Conservation (phyloP, 2,329 filamentous ascomycete species). For the Aureobasidium sp. region DNA sequence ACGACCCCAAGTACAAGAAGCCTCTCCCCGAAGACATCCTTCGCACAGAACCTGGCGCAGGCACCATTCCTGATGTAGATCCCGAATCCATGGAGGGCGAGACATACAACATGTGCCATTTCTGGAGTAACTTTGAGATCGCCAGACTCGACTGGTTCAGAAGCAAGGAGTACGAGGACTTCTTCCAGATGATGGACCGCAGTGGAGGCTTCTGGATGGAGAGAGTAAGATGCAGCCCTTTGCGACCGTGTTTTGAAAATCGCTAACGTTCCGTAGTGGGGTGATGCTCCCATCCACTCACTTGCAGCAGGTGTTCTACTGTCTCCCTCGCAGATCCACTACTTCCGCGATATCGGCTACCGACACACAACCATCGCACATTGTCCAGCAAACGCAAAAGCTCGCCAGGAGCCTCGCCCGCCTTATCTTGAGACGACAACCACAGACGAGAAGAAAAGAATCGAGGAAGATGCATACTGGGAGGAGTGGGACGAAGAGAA, state of each 20-base stretch:
- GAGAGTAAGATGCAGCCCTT: constrained; percentile 52
- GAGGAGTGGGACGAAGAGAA: constrained; percentile 76
- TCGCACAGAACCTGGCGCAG: constrained; percentile 62
- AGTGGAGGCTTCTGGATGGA: constrained; percentile 99
- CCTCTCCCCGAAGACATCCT: constrained; percentile 73
- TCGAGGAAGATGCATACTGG: constrained; percentile 96
- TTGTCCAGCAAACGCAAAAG: constrained; percentile 90
- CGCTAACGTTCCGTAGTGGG: constrained; percentile 63
- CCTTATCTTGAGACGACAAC: constrained; percentile 53
- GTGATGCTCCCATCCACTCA: constrained; percentile 96
- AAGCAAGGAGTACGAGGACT: constrained; percentile 94
- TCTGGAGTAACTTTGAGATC: constrained; percentile 99
- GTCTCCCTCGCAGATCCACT: constrained; percentile 77
- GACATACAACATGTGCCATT: constrained; percentile 99
- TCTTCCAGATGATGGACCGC: constrained; percentile 97
- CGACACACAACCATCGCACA: constrained; percentile 98
- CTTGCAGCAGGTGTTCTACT: constrained; percentile 87
- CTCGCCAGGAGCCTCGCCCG: constrained; percentile 69
- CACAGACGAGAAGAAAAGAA: constrained; percentile 60
- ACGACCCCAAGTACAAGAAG: constrained; percentile 56
- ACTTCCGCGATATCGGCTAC: constrained; percentile 98
- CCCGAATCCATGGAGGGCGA: constrained; percentile 94
- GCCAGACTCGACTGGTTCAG: constrained; percentile 91
- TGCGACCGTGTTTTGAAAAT: constrained; percentile 14
- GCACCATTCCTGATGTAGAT: constrained; percentile 71